Percentiles rank a stretch among this genome's conserved stretches.
These are phyloP conservation scores for Ustilago tritici DNA, from an alignment of 1,284 basidiomycete species.

Conservation along the genomic window DNA sequence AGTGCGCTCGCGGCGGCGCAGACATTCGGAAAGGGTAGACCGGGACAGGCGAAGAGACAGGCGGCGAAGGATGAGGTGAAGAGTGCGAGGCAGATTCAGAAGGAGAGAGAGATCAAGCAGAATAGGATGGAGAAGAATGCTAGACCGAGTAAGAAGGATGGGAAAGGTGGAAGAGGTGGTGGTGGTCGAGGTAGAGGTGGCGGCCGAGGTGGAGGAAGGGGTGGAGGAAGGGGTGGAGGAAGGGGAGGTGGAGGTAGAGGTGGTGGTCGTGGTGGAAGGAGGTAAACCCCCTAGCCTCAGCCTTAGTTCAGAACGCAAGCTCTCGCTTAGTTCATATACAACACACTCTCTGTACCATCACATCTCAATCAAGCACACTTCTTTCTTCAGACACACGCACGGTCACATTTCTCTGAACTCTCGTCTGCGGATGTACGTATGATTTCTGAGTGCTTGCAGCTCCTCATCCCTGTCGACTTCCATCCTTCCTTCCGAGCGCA, in stretches of 20 bases:
- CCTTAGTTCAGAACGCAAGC: background rate
- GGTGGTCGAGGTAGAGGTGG: slow-evolving; percentile 14
- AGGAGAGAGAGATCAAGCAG: slow-evolving; percentile 53
- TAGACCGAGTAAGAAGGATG: slow-evolving; percentile 49
- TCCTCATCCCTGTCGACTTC: slow-evolving; percentile 6
- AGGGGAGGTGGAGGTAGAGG: slow-evolving; percentile 13
- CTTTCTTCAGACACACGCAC: background rate
- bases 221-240: slow-evolving; percentile 11
- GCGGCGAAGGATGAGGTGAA: slow-evolving; percentile 58
- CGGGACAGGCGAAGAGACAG: slow-evolving; percentile 48
- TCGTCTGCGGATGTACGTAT: background rate
- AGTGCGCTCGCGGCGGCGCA: background rate
- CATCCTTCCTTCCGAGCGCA: slow-evolving; percentile 55
- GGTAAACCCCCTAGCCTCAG: slow-evolving; percentile 10
- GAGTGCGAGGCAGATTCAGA: slow-evolving; percentile 60
- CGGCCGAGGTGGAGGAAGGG: slow-evolving; percentile 17
- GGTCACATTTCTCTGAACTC: background rate
- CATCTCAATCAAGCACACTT: background rate
- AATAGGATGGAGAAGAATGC: slow-evolving; percentile 66
- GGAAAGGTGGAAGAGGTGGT: slow-evolving; percentile 14
- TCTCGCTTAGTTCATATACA: background rate
- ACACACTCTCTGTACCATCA: background rate
- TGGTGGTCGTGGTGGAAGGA: slow-evolving; percentile 22
- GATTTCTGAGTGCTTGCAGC: background rate
- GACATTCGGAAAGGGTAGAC: slow-evolving; percentile 49